Percentiles rank a stretch among this genome's conserved stretches.
These are phyloP conservation scores for Porogramme epimiltina DNA, from an alignment of 1,284 basidiomycete species.

Conservation along the genomic window DNA sequence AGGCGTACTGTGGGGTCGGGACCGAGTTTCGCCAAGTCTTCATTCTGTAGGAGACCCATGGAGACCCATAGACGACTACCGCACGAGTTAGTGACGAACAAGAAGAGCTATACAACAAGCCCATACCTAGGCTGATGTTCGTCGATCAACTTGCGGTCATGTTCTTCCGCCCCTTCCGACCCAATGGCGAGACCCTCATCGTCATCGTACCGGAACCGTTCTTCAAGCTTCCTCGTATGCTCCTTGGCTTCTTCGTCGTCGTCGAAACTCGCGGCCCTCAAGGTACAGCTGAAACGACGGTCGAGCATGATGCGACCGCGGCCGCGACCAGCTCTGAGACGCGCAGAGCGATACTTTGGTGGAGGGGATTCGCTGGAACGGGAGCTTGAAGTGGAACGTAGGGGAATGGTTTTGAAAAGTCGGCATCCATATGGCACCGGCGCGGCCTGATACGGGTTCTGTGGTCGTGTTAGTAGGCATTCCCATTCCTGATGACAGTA, in stretches of 20 bases:
- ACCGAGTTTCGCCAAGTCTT: constrained; percentile 43
- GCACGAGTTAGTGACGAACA: background rate
- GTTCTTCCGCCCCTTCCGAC: constrained; percentile 66
- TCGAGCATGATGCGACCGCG: constrained; percentile 77
- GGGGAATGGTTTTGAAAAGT: constrained; percentile 62
- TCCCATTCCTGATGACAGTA: background rate
- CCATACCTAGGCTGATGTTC: constrained; percentile 63
- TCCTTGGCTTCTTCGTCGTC: constrained; percentile 42
- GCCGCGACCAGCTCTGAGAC: constrained; percentile 79
- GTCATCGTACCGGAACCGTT: constrained; percentile 71
- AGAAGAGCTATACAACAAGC: constrained; percentile 21
- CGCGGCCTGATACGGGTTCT: constrained; percentile 66
- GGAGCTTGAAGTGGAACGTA: constrained; percentile 39
- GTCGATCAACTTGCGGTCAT: constrained; percentile 67
- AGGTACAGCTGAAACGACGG: constrained; percentile 46
- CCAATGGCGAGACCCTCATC: constrained; percentile 62
- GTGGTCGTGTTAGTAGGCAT: background rate
- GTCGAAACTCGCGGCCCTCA: constrained; percentile 33
- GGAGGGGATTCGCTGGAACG: constrained; percentile 16
- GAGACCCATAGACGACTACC: constrained; percentile 57
- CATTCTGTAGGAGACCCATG: constrained; percentile 53
- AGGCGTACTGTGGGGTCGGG: constrained; percentile 48
- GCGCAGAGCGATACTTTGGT: constrained; percentile 54
- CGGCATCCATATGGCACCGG: constrained; percentile 51
- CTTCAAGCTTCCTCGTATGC: constrained; percentile 44